Conservation (phyloP, 441 rosid species). For the Adansonia rubrostipa region DNA sequence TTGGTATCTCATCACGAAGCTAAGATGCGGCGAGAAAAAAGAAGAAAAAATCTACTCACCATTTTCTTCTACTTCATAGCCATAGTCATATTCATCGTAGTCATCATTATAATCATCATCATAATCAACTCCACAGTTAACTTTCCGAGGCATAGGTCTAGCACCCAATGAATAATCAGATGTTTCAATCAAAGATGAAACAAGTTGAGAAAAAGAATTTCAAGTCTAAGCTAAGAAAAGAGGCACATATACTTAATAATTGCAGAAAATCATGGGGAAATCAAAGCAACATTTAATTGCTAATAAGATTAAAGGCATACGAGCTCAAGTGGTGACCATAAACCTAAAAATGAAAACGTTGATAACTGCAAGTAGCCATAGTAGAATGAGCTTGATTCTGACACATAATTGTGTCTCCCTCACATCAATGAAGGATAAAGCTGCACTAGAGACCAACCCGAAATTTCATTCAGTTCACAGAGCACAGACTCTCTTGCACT, state of each 20-base stretch:
- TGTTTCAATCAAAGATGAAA: slow-evolving; percentile 13
- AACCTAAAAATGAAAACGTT: slow-evolving; percentile 15
- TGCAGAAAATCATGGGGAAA: background rate
- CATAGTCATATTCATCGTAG: slow-evolving; percentile 40
- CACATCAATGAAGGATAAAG: background rate
- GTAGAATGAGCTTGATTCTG: slow-evolving; percentile 13
- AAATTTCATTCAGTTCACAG: background rate
- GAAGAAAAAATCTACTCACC: slow-evolving; percentile 34
- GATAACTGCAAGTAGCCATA: background rate
- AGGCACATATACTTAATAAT: background rate
- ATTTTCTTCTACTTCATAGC: slow-evolving; percentile 30
- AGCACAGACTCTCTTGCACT: background rate
- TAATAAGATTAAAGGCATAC: background rate
- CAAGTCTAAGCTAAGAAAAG: slow-evolving; percentile 23
- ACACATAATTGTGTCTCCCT: background rate
- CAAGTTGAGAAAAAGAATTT: background rate
- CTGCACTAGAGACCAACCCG: background rate
- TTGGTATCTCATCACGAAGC: background rate
- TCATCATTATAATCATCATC: slow-evolving; percentile 35
- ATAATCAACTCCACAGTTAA: slow-evolving; percentile 41
- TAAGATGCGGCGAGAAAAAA: background rate
- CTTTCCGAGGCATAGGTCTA: slow-evolving; percentile 61
- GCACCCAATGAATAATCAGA: background rate
- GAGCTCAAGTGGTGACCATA: background rate
- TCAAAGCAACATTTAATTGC: background rate